A percentile compares a stretch with the other conserved stretches of the same genome.
phyloP scores from a whole-genome alignment of 2,329 filamentous ascomycete genomes.

The Beauveria scarabaeidicola region DNA sequence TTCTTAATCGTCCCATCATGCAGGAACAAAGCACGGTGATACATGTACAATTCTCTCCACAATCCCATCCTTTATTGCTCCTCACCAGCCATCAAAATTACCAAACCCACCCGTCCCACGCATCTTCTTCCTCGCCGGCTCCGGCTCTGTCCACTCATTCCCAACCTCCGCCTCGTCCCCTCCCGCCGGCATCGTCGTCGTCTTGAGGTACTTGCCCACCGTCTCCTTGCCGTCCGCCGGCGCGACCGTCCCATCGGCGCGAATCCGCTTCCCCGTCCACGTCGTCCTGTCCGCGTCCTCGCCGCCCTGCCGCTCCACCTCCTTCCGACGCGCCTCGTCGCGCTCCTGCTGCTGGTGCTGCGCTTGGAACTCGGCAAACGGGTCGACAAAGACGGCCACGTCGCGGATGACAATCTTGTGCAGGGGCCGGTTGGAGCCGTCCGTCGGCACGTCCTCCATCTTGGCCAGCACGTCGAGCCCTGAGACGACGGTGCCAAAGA shows the following conservation, averaged over 20 bases:
- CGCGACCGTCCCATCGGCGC: conserved; percentile 54
- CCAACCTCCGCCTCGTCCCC: conserved; percentile 45
- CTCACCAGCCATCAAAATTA: conserved; percentile 85
- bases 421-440: conserved; percentile 65
- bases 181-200: conserved; percentile 28
- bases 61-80: not conserved
- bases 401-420: conserved; percentile 75
- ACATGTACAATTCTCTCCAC: not conserved
- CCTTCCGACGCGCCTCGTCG: conserved; percentile 48
- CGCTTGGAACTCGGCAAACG: conserved; percentile 87
- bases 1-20: no score
- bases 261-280: conserved; percentile 90
- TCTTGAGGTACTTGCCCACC: conserved; percentile 78
- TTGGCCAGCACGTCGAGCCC: conserved; percentile 62
- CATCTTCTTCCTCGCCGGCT: conserved; percentile 72
- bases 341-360: conserved; percentile 59
- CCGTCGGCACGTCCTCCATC: conserved; percentile 70
- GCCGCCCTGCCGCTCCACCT: conserved; percentile 56
- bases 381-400: conserved; percentile 81
- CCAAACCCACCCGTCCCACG: conserved; percentile 72
- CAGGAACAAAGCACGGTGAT: no score
- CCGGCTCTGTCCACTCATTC: conserved; percentile 47
- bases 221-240: conserved; percentile 31
- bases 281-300: conserved; percentile 84
- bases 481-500: conserved; percentile 80